Base-by-base conservation (phyloP, 2,329 filamentous ascomycete genomes). In the Beauveria medogensis region DNA sequence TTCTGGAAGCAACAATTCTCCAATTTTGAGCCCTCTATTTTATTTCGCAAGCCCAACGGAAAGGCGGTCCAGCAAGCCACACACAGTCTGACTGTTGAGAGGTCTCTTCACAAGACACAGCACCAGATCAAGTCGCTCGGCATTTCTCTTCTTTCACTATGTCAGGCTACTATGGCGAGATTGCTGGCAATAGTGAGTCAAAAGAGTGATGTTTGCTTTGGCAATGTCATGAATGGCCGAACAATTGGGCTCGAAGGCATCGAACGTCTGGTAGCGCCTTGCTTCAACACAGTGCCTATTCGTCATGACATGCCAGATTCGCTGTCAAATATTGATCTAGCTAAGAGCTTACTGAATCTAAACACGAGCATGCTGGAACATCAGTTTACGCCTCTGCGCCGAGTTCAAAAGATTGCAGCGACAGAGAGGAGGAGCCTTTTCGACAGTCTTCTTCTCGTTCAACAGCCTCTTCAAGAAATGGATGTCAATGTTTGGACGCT, bases 211-310 rank as follows among this genome's bases (percentile, higher is more conserved):
- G 68, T 96, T 5, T 94, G 90, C 70, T 96, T 97, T 68, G 92
- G 93, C 0, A 94, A 91, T 67, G 87, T 97, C 2, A 82, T 93
- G 60, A 92, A 85, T 68, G 92, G 92, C 1, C 85, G 92, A 8
- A 87, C 86, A 0, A 70, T 90, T 10, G 74, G 83, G 0, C 71
- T 92, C 3, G 80, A 88, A 6, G 82, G 81, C 0, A 77, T 93
- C 12, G 86, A 92, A 43, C 77, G 80, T 4, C 81, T 96, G 6
- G 83, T 95, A n/a, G 91, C 90, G 0, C 92, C 92, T 0, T 96
- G 91, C 70, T 96, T 97, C 78, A 97, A 96, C 69, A 96, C 92
- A 0, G 74, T 96, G 14, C 91, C 92, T 0, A 69, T 92, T 2
- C 82, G 91, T 28, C 74, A 85, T 18, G 74, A 84, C 37, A 63